Evolutionary conservation across 805 yeast species (phyloP).

Genomic region (Candida bentonensis): DNA sequence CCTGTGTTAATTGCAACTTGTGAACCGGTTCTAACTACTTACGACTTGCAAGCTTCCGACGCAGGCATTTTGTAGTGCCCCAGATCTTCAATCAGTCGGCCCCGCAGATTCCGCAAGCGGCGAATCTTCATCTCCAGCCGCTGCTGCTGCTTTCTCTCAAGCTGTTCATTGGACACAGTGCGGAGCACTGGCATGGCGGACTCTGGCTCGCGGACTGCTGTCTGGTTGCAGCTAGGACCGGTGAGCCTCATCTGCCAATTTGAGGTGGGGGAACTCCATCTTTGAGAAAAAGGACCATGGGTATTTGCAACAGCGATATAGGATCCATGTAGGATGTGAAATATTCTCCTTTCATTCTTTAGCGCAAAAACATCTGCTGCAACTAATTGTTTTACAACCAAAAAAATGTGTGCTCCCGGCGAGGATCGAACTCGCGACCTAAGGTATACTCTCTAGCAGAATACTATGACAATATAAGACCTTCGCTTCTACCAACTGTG

Average conservation of each 20-base stretch:
- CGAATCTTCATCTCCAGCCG: background rate
- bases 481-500: slow-evolving; percentile 12
- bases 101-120: background rate
- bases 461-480: slow-evolving; percentile 9
- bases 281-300: no score
- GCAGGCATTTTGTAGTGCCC: background rate
- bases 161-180: background rate
- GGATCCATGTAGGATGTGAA: background rate
- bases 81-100: background rate
- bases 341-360: background rate
- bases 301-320: no score
- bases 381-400: background rate
- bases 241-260: no score
- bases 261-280: no score
- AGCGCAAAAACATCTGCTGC: background rate
- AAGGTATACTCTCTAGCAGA: slow-evolving; percentile 11
- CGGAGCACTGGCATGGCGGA: background rate
- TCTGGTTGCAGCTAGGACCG: background rate
- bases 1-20: background rate
- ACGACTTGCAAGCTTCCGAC: slow-evolving; percentile 1
- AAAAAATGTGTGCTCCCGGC: slow-evolving; percentile 10
- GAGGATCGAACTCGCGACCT: slow-evolving; percentile 19
- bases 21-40: background rate
- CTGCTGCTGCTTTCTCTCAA: background rate
- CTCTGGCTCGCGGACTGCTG: background rate